Base-by-base conservation (phyloP, 305 asterid species). In the Withania somnifera region DNA sequence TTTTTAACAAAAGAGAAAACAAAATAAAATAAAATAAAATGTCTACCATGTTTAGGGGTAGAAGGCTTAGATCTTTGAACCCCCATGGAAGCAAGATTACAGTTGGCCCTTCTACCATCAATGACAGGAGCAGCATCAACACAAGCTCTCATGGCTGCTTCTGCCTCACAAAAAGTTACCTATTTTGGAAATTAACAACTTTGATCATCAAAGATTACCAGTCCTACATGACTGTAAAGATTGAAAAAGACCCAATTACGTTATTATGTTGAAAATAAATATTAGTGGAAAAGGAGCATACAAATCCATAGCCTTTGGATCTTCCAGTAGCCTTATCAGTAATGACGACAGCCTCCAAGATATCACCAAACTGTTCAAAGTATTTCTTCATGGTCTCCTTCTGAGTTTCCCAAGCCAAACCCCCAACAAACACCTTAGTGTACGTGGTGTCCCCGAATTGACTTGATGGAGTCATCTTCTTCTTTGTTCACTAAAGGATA, bases 261-360 rank as follows among this genome's bases (percentile, higher is more conserved):
- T 50, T 11, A 11, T 45, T 45, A n/a, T 45, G 17, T 45, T 45
- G 52, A 50, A 14, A 50, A 50, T n/a, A 50, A 19, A 54, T 17
- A 54, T 0, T 54, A 20, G 28, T 56, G 20, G 17, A 15, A 51
- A 51, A 51, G 5, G 57, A 17, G 10, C 86, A 52, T 93, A 94
- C 99, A 84, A 96, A 96, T 77, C 99, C 99, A 84, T 96, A 94
- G 89, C 99, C 99, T 82, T 96, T 94, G 82, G 99, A 96, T 94
- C 99, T 89, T 78, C 98, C 99, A 38, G 95, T 96, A 45, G 93
- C 77, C 88, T 96, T 96, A 68, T 96, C 98, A 78, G 98, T 91
- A 82, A 96, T 96, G 86, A 96, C 99, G 15, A 96, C 99, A 7
- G 99, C 99, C 81, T 96, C 99, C 77, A 96, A 66, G 83, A 96